Base-by-base conservation (phyloP, 139 green algal genomes). In the Diplosphaera chodatii region DNA sequence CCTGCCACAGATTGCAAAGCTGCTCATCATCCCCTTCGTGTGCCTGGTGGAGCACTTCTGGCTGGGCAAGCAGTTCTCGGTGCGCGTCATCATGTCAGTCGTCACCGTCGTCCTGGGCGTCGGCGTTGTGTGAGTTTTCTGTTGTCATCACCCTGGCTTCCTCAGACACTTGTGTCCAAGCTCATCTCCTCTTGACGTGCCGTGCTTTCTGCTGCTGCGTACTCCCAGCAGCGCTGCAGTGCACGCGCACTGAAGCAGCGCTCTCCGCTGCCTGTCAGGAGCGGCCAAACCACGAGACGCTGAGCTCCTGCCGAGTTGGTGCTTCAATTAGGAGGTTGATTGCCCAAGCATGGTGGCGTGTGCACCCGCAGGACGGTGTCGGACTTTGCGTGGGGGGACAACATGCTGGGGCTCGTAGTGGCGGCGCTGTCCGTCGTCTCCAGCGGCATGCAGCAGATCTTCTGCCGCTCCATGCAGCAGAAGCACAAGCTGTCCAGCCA, bases 11-110 rank as follows among this genome's bases (percentile, higher is more conserved):
- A 90, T 97, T 27, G 88, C 91, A 67, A 97, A 97, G 85, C 87
- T 97, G 37, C 82, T 95, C 34, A 97, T 97, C 79, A 96, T 97
- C 71, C 92, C 92, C 2, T 97, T 94, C 62, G 87, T 94, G 8
- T 95, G 89, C 72, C 22, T 95, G 5, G 77, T 97, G 70, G 93
- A 97, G 81, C 63, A 73, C 18, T 72, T 92, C n/a, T 96, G 83
- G 78, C 75, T 96, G 64, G 77, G 85, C 25, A 79, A 83, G 16
- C 72, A 65, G 16, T 91, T 94, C 72, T 89, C 86, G 0, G 32
- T 71, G 0, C 67, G 75, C 4, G 78, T 85, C 15, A 69, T 91
- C 13, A 62, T 72, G 1, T 84, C 80, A 18, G 90, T 97, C 10
- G 2, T 90, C 13, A 64, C 90, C 0, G 92, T 97, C 18, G 72